Evolutionary conservation across 768 basidiomycete species (phyloP).

Genomic region (Suillus discolor): DNA sequence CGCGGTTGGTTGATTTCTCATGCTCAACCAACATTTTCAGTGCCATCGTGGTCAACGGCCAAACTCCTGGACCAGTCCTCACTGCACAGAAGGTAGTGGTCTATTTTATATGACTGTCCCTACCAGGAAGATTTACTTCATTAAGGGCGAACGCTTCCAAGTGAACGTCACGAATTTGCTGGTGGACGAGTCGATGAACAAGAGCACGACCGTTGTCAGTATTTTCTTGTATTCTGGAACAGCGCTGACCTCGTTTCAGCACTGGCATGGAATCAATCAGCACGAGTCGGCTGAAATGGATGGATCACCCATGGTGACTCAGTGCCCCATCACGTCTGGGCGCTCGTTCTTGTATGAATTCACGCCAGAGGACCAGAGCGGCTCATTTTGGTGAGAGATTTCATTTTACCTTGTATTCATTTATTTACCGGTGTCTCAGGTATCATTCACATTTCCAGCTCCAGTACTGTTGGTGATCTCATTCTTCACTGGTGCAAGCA

Average conservation of each 20-base stretch:
- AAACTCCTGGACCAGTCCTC: slow-evolving; percentile 41
- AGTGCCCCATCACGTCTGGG: slow-evolving; percentile 41
- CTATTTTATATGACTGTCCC: background rate
- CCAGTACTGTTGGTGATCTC: slow-evolving; percentile 40
- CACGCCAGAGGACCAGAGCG: slow-evolving; percentile 23
- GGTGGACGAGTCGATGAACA: slow-evolving; percentile 40
- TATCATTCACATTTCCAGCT: slow-evolving; percentile 42
- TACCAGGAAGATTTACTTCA: background rate
- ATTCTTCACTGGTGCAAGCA: background rate
- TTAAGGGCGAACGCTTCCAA: slow-evolving; percentile 37
- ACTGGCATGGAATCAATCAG: slow-evolving; percentile 50
- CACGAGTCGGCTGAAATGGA: slow-evolving; percentile 41
- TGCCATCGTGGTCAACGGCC: slow-evolving; percentile 40
- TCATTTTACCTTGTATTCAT: background rate
- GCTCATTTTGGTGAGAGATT: slow-evolving; percentile 42
- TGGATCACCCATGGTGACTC: slow-evolving; percentile 43
- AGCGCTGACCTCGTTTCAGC: background rate
- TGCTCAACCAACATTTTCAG: slow-evolving; percentile 3
- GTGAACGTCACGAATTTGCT: slow-evolving; percentile 37
- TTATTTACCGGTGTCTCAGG: background rate
- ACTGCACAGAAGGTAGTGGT: slow-evolving; percentile 33
- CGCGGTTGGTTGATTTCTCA: background rate
- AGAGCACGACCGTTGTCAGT: slow-evolving; percentile 39
- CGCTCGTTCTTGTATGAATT: slow-evolving; percentile 41
- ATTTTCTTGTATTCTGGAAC: background rate